Percentiles rank a stretch among this genome's conserved stretches.
Conservation (phyloP, 495 filamentous ascomycete genomes). For the Xylaria palmicola region DNA sequence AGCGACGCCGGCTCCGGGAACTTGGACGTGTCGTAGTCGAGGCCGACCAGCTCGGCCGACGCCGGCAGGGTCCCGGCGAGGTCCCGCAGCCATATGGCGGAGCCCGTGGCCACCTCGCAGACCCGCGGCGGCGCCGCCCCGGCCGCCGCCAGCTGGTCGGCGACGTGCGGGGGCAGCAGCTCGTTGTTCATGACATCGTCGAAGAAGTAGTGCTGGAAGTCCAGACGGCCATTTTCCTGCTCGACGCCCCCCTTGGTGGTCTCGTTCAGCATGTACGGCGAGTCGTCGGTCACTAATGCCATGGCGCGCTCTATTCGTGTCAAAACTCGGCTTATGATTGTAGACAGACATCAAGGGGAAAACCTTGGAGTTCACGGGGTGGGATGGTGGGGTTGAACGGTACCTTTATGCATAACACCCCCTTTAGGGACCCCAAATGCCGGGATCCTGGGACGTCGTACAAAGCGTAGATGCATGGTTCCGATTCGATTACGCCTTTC, state of each 20-base stretch:
- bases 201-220: constrained; percentile 4
- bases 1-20: background rate
- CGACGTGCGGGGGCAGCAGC: background rate
- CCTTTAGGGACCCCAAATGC: no score
- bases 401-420: no score
- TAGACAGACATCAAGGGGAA: background rate
- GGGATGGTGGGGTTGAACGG: background rate
- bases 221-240: background rate
- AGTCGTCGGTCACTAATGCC: background rate
- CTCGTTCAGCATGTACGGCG: background rate
- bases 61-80: background rate
- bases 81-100: background rate
- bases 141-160: background rate
- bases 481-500: no score
- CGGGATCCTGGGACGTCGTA: no score
- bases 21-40: background rate
- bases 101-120: background rate
- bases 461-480: no score
- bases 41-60: constrained; percentile 6
- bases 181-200: constrained; percentile 4
- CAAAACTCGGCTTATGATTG: background rate
- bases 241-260: background rate
- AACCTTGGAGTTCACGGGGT: background rate
- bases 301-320: background rate
- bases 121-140: background rate